Evolutionary conservation across 1,139 yeast genomes (phyloP), one percentile per base, ranked within the genome.

Genomic region (Candida sp.): DNA sequence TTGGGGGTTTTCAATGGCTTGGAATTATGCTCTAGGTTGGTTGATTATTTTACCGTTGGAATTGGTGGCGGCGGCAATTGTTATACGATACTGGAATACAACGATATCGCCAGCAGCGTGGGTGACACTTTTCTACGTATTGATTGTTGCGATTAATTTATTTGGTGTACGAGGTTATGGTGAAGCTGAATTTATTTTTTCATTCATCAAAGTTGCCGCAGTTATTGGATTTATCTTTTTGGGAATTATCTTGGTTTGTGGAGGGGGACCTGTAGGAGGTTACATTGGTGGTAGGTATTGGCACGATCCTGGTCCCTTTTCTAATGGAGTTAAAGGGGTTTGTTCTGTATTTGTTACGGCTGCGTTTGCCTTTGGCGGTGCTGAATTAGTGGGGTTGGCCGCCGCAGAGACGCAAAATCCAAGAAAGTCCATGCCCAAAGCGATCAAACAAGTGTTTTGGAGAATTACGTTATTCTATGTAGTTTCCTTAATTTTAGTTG

Each of bases 391-490:
- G 37, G 74, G 72, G 7, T 60, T 69, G 42, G 68, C 72, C 6
- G 73, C 74, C 5, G 75, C 73, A 21, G 75, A 70, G 54, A 56
- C 74, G 5, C 55, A 54, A 21, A 64, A 71, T 51, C 77, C 77
- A 38, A 56, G 73, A 45, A 60, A 58, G 45, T 51, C 73, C 2
- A 57, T 72, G 45, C 69, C 72, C 23, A 66, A 56, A 52, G 75
- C 77, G 30, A 66, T 65, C 51, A 70, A 70, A 53, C 75, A 70
- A 51, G 74, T 70, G 8, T 68, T 71, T 51, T 70, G 75, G 75
- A 66, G 77, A 59, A 68, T 71, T 45, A 54, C 68, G 30, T 54
- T 71, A 38, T 71, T 71, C 50, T 70, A 71, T 53, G 56, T 71
- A 52, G 59, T 68, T 25, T 62, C 75, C 6, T 63, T 71, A 47